phyloP scores from a whole-genome alignment of 352 stramenopile genomes.

The Lagenidium giganteum region DNA sequence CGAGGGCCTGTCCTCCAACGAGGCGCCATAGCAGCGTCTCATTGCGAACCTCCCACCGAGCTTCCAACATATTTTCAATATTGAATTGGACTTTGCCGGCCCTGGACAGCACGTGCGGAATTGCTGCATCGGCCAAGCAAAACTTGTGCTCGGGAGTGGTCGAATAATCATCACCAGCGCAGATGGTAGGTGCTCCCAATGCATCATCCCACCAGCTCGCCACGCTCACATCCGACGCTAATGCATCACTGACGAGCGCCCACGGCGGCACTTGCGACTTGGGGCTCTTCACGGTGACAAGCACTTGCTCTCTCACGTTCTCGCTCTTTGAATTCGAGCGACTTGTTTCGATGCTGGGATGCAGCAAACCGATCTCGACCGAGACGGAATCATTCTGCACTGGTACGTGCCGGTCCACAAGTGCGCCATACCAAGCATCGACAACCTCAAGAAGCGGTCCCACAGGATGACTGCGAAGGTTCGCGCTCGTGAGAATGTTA shows the following conservation, averaged over 20 bases:
- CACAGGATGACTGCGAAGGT: too few species aligned
- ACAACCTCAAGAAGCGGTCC: too few species aligned
- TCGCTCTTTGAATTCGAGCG: background rate
- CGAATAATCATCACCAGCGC: slow-evolving; percentile 61
- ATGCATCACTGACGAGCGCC: slow-evolving; percentile 43
- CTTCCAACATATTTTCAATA: slow-evolving; percentile 73
- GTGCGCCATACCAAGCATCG: slow-evolving; percentile 38
- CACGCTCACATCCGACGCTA: slow-evolving; percentile 66
- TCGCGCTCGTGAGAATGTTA: slow-evolving; percentile 28
- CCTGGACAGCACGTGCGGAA: slow-evolving; percentile 27
- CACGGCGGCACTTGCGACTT: slow-evolving; percentile 53
- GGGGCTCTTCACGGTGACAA: slow-evolving; percentile 56
- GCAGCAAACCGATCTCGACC: too few species aligned
- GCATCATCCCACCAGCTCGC: slow-evolving; percentile 76
- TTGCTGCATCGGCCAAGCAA: slow-evolving; percentile 39
- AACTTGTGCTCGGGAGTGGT: slow-evolving; percentile 34
- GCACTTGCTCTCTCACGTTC: slow-evolving; percentile 18
- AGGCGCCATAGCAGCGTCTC: slow-evolving; percentile 58
- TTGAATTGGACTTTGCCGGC: slow-evolving; percentile 64
- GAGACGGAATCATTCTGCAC: slow-evolving; percentile 15
- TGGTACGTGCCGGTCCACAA: slow-evolving; percentile 36
- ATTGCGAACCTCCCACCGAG: slow-evolving; percentile 33
- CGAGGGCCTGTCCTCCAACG: slow-evolving; percentile 34
- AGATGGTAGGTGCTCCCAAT: slow-evolving; percentile 71
- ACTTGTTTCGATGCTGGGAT: background rate